Base-by-base conservation (phyloP, 2,329 filamentous ascomycete species). In the Hymenoscyphus scutula region DNA sequence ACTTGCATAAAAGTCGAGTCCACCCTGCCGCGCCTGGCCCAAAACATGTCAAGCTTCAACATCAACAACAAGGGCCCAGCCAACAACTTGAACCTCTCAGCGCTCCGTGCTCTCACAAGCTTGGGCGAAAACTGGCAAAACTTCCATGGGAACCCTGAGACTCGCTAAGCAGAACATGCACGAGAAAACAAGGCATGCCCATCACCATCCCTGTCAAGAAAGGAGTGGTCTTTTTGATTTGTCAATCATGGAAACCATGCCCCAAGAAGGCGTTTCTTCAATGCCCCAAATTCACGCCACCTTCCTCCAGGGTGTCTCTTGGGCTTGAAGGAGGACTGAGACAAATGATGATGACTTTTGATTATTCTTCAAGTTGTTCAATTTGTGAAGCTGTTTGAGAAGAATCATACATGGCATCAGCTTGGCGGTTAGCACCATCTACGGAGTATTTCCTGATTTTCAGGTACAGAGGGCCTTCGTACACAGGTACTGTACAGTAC, bases 1-100 rank as follows among this genome's bases (percentile, higher is more conserved):
- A 34, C 27, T 30, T 53, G 27, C 38, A n/a, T 38, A n/a, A 29
- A 56, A n/a, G 29, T 55, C 19, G 7, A 45, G 41, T 23, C 41
- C 8, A 37, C 23, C 23, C 13, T 37, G n/a, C 19, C 37, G 30
- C 37, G 19, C 37, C 25, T 48, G 2, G 17, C 56, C 38, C 56
- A 58, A 59, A 59, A 29, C 57, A 53, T 38, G n/a, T n/a, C 38
- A 59, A 59, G 57, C 57, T 53, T 53, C 57, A 53, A 59, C 25
- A 32, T 29, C 38, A 17, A 17, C 25, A 29, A 34, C 57, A 19
- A 58, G 23, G 13, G 25, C n/a, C 17, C 27, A 10, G n/a, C 56
- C 56, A 59, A 59, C 38, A 51, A 59, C 56, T 45, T 19, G 56
- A 15, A 19, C 38, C 57, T n/a, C 6, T 53, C 29, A 10, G 57